Percentiles rank a stretch among this genome's conserved stretches.
Evolutionary conservation across 148 eudicot genomes (phyloP).

Genomic region (Spergularia bocconei): DNA sequence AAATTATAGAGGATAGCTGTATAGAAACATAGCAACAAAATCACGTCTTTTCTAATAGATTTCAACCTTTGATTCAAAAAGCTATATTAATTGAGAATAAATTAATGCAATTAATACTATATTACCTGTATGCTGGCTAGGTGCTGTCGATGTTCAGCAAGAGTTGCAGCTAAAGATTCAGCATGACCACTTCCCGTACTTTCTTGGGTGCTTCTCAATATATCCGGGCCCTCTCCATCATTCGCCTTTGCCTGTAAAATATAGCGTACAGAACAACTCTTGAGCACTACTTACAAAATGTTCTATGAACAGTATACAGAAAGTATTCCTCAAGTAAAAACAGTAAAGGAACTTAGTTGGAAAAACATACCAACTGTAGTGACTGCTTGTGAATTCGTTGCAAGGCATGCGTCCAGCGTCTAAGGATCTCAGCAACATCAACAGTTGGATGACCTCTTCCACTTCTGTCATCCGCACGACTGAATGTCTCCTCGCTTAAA

Average conservation of each 20-base stretch:
- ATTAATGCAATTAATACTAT: too few relatives aligned
- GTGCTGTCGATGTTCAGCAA: conserved; percentile 92
- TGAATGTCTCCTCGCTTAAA: conserved; percentile 46
- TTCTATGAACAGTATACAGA: neutral
- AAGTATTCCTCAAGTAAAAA: neutral
- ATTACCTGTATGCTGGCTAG: conserved; percentile 91
- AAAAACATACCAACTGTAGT: conserved; percentile 67
- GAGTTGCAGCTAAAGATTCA: conserved; percentile 87
- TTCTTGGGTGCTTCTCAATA: conserved; percentile 69
- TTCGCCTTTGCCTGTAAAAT: conserved; percentile 75
- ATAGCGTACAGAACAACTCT: conserved; percentile 1
- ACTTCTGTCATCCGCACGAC: conserved; percentile 67
- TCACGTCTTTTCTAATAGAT: neutral
- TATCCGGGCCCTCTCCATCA: conserved; percentile 97
- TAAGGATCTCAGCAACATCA: conserved; percentile 90
- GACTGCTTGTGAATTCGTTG: conserved; percentile 97
- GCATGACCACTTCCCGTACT: conserved; percentile 75
- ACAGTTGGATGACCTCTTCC: conserved; percentile 82
- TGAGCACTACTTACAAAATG: neutral
- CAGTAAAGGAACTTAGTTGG: neutral
- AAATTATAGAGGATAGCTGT: neutral
- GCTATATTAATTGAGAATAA: neutral
- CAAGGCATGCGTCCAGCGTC: conserved; percentile 98
- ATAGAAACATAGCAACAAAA: neutral
- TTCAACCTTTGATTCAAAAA: neutral